phyloP scores from a whole-genome alignment of 1,284 basidiomycete genomes.

The Afroboletus lepidellus region DNA sequence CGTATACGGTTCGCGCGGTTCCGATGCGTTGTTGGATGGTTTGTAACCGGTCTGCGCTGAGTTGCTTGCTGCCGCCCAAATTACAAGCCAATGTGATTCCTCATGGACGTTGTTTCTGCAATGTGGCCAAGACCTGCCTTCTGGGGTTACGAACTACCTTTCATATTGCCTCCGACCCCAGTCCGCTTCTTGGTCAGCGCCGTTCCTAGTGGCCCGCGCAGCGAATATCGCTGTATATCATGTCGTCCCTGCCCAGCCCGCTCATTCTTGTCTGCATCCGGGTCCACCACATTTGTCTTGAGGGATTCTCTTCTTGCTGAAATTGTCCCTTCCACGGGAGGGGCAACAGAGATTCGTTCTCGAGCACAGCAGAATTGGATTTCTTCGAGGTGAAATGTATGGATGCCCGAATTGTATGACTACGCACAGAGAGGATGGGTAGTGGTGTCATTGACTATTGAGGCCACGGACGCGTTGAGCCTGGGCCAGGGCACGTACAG shows the following conservation, averaged over 20 bases:
- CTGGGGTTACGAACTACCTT: slow-evolving; percentile 10
- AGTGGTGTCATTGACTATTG: slow-evolving; percentile 7
- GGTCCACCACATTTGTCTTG: slow-evolving; percentile 5
- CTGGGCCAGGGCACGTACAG: slow-evolving; percentile 20
- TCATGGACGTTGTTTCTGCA: neutral
- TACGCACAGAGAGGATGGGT: slow-evolving; percentile 25
- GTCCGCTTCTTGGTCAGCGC: slow-evolving; percentile 19
- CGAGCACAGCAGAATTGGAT: slow-evolving; percentile 23
- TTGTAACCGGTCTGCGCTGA: slow-evolving; percentile 18
- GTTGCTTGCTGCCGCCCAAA: slow-evolving; percentile 3
- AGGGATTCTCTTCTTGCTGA: slow-evolving; percentile 18
- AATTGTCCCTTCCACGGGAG: slow-evolving; percentile 22
- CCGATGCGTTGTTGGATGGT: slow-evolving; percentile 9
- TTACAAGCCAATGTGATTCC: slow-evolving; percentile 3
- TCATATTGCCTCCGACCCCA: slow-evolving; percentile 16
- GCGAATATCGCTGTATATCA: slow-evolving; percentile 2
- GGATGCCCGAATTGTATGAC: slow-evolving; percentile 9
- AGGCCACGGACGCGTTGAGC: slow-evolving; percentile 13
- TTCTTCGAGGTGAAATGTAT: slow-evolving; percentile 8
- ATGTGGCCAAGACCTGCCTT: slow-evolving; percentile 30
- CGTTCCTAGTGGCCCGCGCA: slow-evolving; percentile 4
- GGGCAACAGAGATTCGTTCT: slow-evolving; percentile 37
- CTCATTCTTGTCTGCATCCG: slow-evolving; percentile 16
- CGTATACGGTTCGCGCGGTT: slow-evolving; percentile 20
- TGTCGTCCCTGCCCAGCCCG: slow-evolving; percentile 2